Base-by-base conservation (phyloP, 768 basidiomycete species). In the Kwoniella heveanensis region DNA sequence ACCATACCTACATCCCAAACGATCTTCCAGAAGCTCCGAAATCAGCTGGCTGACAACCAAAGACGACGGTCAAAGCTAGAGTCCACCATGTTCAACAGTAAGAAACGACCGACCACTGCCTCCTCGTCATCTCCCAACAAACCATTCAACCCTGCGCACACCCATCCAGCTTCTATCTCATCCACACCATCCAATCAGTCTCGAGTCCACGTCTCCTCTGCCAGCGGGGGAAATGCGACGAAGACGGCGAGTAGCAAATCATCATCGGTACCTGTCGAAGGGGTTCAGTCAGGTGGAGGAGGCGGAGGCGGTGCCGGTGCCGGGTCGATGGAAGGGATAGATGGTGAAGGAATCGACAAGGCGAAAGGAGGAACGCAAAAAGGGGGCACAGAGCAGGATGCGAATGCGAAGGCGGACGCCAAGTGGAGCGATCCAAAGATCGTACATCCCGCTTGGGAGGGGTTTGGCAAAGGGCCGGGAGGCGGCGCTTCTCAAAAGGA, bases 361-460 rank as follows among this genome's bases (percentile, higher is more conserved):
- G 17, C 39, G 21, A 49, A 54, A 21, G 52, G 52, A 17, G 8
- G 32, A n/a, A 27, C 6, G 6, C 39, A 44, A 9, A 44, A 44
- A 17, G 39, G 19, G 39, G 10, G 10, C 15, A 29, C 30, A 54
- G 39, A 27, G 36, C 54, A 52, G 60, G 32, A 51, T 15, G 37
- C 19, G 27, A 26, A 50, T 4, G 60, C 29, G 48, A 29, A 48
- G 22, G 13, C 32, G 39, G 39, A 44, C 39, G 22, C 59, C 17
- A 64, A 64, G 26, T 64, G 57, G 68, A 54, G 55, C 22, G 72
- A 73, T 60, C 64, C 65, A 8, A 63, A 69, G 48, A 37, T 29
- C 4, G 60, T 68, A 9, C 72, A 73, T 69, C 72, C 72, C 9
- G 72, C 72, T 49, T 73, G 67, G 71, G 57, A 65, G 17, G 66